Evolutionary conservation across 495 filamentous ascomycete species (phyloP), one percentile per base, ranked within the genome.

Genomic region (Penicillium longicatenatum): DNA sequence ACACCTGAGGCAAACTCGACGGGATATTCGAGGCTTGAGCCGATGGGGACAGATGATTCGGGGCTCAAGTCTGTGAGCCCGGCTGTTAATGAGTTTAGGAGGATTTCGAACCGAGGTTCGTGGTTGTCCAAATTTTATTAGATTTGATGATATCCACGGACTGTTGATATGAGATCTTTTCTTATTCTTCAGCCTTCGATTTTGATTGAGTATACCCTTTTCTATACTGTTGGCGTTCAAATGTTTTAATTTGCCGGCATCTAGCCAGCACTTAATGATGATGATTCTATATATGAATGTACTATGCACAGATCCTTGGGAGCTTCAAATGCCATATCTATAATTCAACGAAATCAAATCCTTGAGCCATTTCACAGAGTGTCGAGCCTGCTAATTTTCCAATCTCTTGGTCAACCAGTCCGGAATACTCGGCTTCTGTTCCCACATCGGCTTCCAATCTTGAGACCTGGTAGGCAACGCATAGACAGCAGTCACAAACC

Each of bases 401-500:
- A 53, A 44, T 31, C 50, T 44, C 12, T 43, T 43, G 10, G 42
- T n/a, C 46, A 60, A 39, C 57, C 57, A 60, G 9, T 22, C 46
- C 5, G 57, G 57, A 55, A 60, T 60, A 3, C 2, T 12, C 9
- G 57, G 57, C 44, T 50, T 55, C 16, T 50, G 10, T 9, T 60
- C 51, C 57, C 57, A 60, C 19, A 12, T 24, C 12, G 51, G 8
- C 14, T 37, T 52, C 57, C 57, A 60, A 20, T 26, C 39, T 9
- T n/a, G 21, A 9, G 17, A 4, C 29, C 53, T 35, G 6, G 57
- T 70, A n/a, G 76, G 77, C 51, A 79, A 45, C 6, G 75, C 79
- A 73, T 75, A 83, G 24, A 84, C 78, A 5, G 75, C 81, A 2
- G 75, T 78, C 14, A 76, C 79, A 52, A 81, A 75, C 79, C 80